Evolutionary conservation across 2,329 filamentous ascomycete species (phyloP), one percentile per base, ranked within the genome.

Genomic region (Trichoderma sp.): DNA sequence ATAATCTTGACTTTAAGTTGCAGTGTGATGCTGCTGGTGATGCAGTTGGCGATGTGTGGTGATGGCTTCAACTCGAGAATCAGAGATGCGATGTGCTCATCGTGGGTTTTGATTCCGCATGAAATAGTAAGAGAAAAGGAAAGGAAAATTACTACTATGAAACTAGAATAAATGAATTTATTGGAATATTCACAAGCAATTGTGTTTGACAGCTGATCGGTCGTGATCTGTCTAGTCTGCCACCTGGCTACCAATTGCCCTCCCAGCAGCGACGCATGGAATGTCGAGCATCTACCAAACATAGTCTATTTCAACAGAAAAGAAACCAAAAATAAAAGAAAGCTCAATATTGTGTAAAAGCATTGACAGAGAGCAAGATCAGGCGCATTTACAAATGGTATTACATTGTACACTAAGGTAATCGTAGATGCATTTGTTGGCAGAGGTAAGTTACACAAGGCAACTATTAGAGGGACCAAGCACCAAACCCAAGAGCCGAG

Each of bases 191-290:
- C 3, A 2, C 27, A 6, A 66, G 16, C 24, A 31, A 6, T 12
- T 27, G 7, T 33, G 27, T 6, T 6, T 62, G 16, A 21, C 35
- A 38, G 27, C 24, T 45, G 64, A 21, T 41, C 11, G 12, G 31
- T 11, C 11, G 9, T 8, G 27, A 5, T 33, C 4, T 33, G 35
- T 12, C 12, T 29, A 3, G 24, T 16, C 56, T 50, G 56, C 68
- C 68, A 71, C 24, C 68, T 71, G 68, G 53, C 68, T 33, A 27
- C 35, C 68, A 71, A 38, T 16, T 31, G 38, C 29, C 38, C 24
- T 45, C 41, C 7, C 7, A 45, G 41, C 16, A 18, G 14, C 16
- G 12, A 24, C 18, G 0, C 3, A 9, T 2, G 1, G 6, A 2
- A 14, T 5, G 9, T 9, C 2, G 6, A 38, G 16, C 1, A 41